Base-by-base conservation (phyloP, 139 green algal species). In the Chlorella vulgaris region DNA sequence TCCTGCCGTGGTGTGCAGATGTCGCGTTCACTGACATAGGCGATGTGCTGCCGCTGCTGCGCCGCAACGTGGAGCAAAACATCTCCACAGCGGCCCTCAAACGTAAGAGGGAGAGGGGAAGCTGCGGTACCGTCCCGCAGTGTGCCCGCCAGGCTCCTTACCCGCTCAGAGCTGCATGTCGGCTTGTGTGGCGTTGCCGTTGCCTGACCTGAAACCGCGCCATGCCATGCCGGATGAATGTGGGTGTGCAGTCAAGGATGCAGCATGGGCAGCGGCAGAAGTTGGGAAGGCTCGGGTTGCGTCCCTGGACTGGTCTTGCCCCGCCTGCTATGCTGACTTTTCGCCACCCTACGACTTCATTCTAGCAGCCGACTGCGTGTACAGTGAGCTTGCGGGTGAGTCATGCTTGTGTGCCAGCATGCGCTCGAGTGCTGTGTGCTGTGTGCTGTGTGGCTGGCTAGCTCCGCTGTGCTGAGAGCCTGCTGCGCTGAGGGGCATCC, bases 331-430 rank as follows among this genome's bases (percentile, higher is more conserved):
- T 61, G 31, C 61, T n/a, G 8, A 13, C 29, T 81, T 88, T 10
- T 5, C 76, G 3, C 87, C 89, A 28, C 91, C 94, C 3, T 94
- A 90, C 78, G 94, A 97, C 74, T 91, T 86, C 81, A 62, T 97
- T 0, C 62, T 97, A 3, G 93, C 90, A 3, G 76, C 90, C 7
- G 91, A 96, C 82, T 97, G 94, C 86, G 91, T 98, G 2, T 98
- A 98, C 81, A 85, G 91, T 24, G 95, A 98, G 86, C 60, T 91
- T 36, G 85, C 94, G 15, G 80, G 94, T 35, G 74, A 86, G 65
- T n/a, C n/a, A n/a, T n/a, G n/a, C n/a, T n/a, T n/a, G n/a, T n/a
- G n/a, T n/a, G n/a, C n/a, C n/a, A n/a, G n/a, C n/a, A n/a, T 35
- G n/a, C 53, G 39, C 38, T 69, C 22, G 38, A 33, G 28, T 31